Percentiles rank a stretch among this genome's conserved stretches.
phyloP scores from a whole-genome alignment of 345 rosid genomes.

The Populus tremula region DNA sequence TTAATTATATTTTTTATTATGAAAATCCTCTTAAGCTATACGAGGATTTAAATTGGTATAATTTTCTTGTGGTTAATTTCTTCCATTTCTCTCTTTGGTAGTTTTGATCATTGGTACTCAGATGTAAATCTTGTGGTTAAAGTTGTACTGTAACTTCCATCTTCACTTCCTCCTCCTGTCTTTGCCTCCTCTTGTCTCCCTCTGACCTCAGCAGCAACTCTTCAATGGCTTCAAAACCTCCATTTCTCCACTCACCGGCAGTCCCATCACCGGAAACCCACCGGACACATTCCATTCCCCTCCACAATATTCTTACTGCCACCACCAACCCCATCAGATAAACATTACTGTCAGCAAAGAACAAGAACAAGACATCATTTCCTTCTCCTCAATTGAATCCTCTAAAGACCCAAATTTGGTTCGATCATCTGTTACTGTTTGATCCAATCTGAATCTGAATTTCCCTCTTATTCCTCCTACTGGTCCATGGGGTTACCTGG shows the following conservation, averaged over 20 bases:
- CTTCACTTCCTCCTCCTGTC: background rate
- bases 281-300: constrained; percentile 20
- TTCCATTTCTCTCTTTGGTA: too few relatives aligned
- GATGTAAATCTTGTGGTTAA: too few relatives aligned
- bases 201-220: background rate
- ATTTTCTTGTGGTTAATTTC: too few relatives aligned
- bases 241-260: constrained; percentile 21
- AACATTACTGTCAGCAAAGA: background rate
- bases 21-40: too few relatives aligned
- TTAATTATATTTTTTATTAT: too few relatives aligned
- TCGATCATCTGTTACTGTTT: constrained; percentile 38
- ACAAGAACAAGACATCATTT: constrained; percentile 22
- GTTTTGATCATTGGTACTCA: too few relatives aligned
- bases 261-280: constrained; percentile 9
- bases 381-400: constrained; percentile 25
- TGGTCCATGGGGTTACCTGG: constrained; percentile 83
- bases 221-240: constrained; percentile 42
- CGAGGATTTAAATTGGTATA: too few relatives aligned
- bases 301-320: constrained; percentile 18
- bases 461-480: constrained; percentile 63
- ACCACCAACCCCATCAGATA: background rate
- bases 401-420: constrained; percentile 1
- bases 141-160: too few relatives aligned
- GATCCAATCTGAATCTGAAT: constrained; percentile 50
- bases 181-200: background rate